These are phyloP conservation scores for Sarocladiaceae sp. DNA, from an alignment of 2,329 filamentous ascomycete species.

Conservation along the genomic window DNA sequence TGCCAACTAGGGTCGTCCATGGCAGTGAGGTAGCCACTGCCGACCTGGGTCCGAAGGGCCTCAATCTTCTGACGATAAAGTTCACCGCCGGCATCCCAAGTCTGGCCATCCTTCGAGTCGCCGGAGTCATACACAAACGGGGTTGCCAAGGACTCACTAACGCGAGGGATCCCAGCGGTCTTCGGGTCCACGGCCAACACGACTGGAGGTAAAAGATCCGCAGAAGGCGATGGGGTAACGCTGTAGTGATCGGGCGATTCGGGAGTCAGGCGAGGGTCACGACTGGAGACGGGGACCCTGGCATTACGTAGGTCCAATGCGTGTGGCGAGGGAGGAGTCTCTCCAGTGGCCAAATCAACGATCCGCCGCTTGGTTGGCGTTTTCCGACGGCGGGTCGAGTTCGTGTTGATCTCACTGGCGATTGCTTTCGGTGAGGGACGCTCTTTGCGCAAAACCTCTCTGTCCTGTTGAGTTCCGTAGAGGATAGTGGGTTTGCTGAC, in stretches of 20 bases:
- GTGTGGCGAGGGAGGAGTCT: constrained; percentile 27
- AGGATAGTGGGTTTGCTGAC: constrained; percentile 65
- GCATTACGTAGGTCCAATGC: constrained; percentile 23
- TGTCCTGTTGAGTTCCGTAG: constrained; percentile 45
- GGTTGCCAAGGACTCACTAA: neutral
- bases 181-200: constrained; percentile 21
- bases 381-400: constrained; percentile 55
- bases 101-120: constrained; percentile 33
- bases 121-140: constrained; percentile 8
- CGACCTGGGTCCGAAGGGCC: constrained; percentile 77
- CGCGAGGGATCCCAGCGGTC: constrained; percentile 5
- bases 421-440: constrained; percentile 47
- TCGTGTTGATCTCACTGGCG: constrained; percentile 55
- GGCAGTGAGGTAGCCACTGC: constrained; percentile 81
- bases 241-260: constrained; percentile 33
- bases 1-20: constrained; percentile 74
- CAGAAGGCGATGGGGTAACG: constrained; percentile 38
- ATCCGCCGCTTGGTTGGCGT: constrained; percentile 56
- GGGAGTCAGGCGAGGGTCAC: constrained; percentile 14
- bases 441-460: constrained; percentile 55
- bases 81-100: constrained; percentile 68
- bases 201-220: constrained; percentile 25
- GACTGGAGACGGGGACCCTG: constrained; percentile 15
- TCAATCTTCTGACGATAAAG: constrained; percentile 87
- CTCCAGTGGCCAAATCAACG: constrained; percentile 57